These are phyloP conservation scores for Moelleriella libera DNA, from an alignment of 2,329 filamentous ascomycete genomes.

Conservation along the genomic window DNA sequence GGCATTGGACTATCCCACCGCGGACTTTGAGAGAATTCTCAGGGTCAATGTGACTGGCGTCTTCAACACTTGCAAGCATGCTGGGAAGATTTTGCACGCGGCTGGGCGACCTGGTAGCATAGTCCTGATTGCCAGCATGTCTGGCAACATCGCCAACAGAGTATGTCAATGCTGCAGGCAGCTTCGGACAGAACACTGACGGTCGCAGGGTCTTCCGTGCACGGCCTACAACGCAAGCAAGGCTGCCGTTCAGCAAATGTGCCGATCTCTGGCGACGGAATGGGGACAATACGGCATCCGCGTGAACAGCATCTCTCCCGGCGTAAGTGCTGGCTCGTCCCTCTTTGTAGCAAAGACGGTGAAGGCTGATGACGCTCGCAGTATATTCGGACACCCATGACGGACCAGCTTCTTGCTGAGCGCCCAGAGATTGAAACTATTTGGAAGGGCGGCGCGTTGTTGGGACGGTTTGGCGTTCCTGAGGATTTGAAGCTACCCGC, in stretches of 20 bases:
- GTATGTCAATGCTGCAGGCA: slow-evolving; percentile 19
- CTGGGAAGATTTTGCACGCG: slow-evolving; percentile 61
- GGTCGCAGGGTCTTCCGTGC: slow-evolving; percentile 40
- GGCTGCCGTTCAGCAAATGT: slow-evolving; percentile 45
- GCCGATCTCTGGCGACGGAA: slow-evolving; percentile 44
- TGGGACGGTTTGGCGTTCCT: slow-evolving; percentile 52
- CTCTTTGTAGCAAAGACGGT: background rate
- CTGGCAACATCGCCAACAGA: slow-evolving; percentile 50
- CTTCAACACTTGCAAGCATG: slow-evolving; percentile 76
- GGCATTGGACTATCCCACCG: slow-evolving; percentile 63
- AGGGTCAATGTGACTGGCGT: slow-evolving; percentile 77
- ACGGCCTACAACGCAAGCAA: slow-evolving; percentile 50
- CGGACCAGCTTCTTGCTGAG: slow-evolving; percentile 61
- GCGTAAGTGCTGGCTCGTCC: slow-evolving; percentile 17
- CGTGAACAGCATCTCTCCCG: slow-evolving; percentile 52
- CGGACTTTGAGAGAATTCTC: slow-evolving; percentile 66
- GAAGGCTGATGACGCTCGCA: background rate
- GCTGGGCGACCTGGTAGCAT: slow-evolving; percentile 45
- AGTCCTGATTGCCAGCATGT: slow-evolving; percentile 58
- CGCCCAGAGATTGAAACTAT: slow-evolving; percentile 52
- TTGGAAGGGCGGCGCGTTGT: slow-evolving; percentile 81
- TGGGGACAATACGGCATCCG: slow-evolving; percentile 50
- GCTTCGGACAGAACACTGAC: background rate
- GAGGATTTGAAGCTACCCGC: slow-evolving; percentile 60
- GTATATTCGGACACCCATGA: slow-evolving; percentile 75